Base-by-base conservation (phyloP, 73 alveolate species). In the Diophrys sp. region DNA sequence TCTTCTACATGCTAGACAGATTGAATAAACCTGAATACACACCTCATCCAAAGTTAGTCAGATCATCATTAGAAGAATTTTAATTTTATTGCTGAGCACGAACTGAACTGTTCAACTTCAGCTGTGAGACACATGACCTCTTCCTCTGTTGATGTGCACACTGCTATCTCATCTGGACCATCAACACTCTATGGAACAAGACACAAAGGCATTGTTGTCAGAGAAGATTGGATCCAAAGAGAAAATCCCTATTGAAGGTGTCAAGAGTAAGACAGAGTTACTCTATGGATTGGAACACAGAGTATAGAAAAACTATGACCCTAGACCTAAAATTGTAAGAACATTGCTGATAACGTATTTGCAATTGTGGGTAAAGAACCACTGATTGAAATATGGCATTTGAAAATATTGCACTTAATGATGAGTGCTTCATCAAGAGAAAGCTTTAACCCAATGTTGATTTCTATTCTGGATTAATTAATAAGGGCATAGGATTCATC, bases 281-380 rank as follows among this genome's bases (percentile, higher is more conserved):
- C 89, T 94, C 29, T 89, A 92, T 93, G 98, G 98, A 23, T 94
- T 94, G 84, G 98, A 97, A 1, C 98, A 94, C 85, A 72, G 98
- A 82, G 98, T 94, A 33, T 94, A 94, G 81, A 88, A 89, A 73
- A 89, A 78, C 70, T 89, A 94, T 71, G 98, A 94, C 79, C 97
- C 98, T 0, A 83, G 98, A 78, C 97, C 97, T 14, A 89, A 67
- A 44, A 91, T 92, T 56, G 93, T 91, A 33, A 91, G 91, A 77
- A 79, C 79, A 29, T 94, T 34, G 97, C 97, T 71, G 94, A 91
- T 33, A 91, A 94, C 55, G 97, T 94, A 91, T n/a, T n/a, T n/a
- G n/a, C n/a, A n/a, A n/a, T n/a, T n/a, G n/a, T n/a, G n/a, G n/a
- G n/a, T n/a, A n/a, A 90, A 75, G 98, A 94, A 74, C 95, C 97